These are phyloP conservation scores for Marasmius fiardii DNA, from an alignment of 1,284 basidiomycete genomes.

Conservation along the genomic window DNA sequence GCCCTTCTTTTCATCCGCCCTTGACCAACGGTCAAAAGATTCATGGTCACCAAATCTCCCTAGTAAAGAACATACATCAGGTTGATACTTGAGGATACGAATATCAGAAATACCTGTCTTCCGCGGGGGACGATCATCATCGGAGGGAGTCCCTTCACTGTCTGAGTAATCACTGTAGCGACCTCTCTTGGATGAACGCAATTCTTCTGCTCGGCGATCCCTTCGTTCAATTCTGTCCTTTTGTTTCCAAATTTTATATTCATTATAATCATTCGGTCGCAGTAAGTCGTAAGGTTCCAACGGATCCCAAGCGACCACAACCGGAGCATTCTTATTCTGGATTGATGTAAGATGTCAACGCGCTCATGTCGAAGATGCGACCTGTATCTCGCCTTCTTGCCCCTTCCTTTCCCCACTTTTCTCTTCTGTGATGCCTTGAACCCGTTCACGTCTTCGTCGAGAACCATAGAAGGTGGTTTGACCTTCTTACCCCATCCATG, in stretches of 20 bases:
- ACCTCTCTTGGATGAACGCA: conserved; percentile 55
- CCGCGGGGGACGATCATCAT: conserved; percentile 66
- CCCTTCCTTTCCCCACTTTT: conserved; percentile 48
- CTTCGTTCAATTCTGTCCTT: conserved; percentile 69
- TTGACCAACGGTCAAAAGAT: conserved; percentile 50
- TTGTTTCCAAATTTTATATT: conserved; percentile 76
- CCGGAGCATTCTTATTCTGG: conserved; percentile 60
- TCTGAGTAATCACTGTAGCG: conserved; percentile 65
- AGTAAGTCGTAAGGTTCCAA: conserved; percentile 75
- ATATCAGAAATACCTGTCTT: conserved; percentile 56
- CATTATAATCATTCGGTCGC: conserved; percentile 83
- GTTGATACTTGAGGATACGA: conserved; percentile 3
- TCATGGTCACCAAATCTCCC: conserved; percentile 51
- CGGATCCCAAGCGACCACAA: conserved; percentile 67
- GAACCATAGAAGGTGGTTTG: conserved; percentile 84
- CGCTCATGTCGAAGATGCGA: conserved; percentile 2
- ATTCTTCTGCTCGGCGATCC: conserved; percentile 57
- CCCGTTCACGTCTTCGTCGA: conserved; percentile 85
- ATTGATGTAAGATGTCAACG: conserved; percentile 9
- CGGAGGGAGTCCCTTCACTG: conserved; percentile 58
- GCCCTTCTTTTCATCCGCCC: conserved; percentile 44
- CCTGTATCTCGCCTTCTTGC: conserved; percentile 54
- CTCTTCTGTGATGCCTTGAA: conserved; percentile 58
- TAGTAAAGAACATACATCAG: conserved; percentile 21
- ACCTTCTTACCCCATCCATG: conserved; percentile 82